A percentile compares a stretch with the other conserved stretches of the same genome.
Evolutionary conservation across 116 monocot species (phyloP).

Genomic region (Trichopus zeylanicus): DNA sequence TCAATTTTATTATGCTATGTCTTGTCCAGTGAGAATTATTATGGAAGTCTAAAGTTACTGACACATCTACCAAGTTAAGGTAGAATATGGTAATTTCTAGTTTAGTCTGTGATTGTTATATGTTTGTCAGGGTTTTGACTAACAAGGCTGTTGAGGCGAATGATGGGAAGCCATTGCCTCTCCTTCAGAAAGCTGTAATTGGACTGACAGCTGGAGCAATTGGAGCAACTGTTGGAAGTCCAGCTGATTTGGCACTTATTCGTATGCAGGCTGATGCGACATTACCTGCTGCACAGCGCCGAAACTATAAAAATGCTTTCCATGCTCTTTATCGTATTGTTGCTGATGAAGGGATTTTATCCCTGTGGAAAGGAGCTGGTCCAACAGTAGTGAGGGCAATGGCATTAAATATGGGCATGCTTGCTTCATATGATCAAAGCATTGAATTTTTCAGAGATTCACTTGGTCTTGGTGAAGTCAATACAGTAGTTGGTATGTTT

Average conservation of each 20-base stretch:
- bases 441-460: slow-evolving; percentile 74
- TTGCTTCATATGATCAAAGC: slow-evolving; percentile 89
- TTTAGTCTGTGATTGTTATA: background rate
- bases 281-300: slow-evolving; percentile 62
- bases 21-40: no score
- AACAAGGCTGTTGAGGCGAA: slow-evolving; percentile 94
- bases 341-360: slow-evolving; percentile 85
- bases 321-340: slow-evolving; percentile 86
- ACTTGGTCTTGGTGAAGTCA: slow-evolving; percentile 70
- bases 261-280: slow-evolving; percentile 99
- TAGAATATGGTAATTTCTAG: no score
- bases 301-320: slow-evolving; percentile 87
- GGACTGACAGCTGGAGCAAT: slow-evolving; percentile 97
- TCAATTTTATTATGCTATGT: no score
- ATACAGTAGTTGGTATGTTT: slow-evolving; percentile 74
- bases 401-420: slow-evolving; percentile 95
- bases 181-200: slow-evolving; percentile 84
- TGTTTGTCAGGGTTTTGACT: slow-evolving; percentile 63
- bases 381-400: slow-evolving; percentile 86
- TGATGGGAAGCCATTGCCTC: slow-evolving; percentile 89
- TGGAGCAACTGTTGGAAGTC: slow-evolving; percentile 83
- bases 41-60: no score
- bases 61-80: no score
- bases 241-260: slow-evolving; percentile 92
- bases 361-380: slow-evolving; percentile 97